Evolutionary conservation across 371 early-diverging fungal species (phyloP), one percentile per base, ranked within the genome.

Genomic region (Sporodiniella umbellata): DNA sequence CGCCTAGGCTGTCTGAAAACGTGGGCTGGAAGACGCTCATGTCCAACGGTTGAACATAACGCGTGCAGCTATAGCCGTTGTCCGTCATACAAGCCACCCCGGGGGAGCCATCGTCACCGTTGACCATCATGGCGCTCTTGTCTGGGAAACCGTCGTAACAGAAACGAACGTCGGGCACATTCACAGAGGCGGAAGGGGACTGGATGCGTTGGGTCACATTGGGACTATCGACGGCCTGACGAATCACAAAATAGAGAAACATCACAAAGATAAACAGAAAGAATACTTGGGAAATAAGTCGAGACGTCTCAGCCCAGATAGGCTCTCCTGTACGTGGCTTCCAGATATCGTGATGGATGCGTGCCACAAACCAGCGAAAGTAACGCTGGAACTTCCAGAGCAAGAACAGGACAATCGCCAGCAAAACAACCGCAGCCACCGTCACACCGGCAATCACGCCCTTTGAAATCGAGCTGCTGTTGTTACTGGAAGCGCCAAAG

Each of bases 81-180:
- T 75, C 64, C 2, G 76, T 75, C 37, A 60, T 57, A 38, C 76
- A 75, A 11, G 55, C 33, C 14, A 75, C 54, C 21, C 62, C 68
- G 18, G 66, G 62, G 10, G 65, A 45, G 23, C 68, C 44, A 17
- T 10, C 4, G 25, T 52, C 56, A 1, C 18, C 22, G 17, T 31
- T 19, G 33, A 51, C 18, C 2, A 15, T 3, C 33, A 18, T 26
- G 10, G 47, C 25, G 14, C 59, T 40, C 19, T 65, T 49, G 0
- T 23, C 37, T 1, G 65, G 56, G 35, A 53, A 75, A 3, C 76
- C 76, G 51, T 75, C 76, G 46, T 69, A 75, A 43, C 76, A 66
- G 56, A 75, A 75, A 25, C 76, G 64, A n/a, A 75, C 51, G 52
- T 75, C 75, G 21, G 76, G 76, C 0, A 72, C 66, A 17, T 69